These are phyloP conservation scores for Cyberlindnera mississippiensis DNA, from an alignment of 805 yeast species.

Conservation along the genomic window DNA sequence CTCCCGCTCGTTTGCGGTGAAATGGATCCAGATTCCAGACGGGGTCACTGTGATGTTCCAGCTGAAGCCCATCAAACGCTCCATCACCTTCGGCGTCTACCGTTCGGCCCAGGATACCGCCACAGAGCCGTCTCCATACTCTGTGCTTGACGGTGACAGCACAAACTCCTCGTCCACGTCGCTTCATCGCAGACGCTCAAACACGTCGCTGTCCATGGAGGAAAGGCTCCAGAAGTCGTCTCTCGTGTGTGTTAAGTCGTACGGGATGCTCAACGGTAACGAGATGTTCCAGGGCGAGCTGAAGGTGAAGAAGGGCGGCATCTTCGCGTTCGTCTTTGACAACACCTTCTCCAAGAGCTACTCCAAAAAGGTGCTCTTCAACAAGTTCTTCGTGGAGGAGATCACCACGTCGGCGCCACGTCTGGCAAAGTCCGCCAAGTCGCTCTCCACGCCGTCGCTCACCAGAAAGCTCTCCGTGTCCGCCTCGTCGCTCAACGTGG, in stretches of 20 bases:
- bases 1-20: conserved; percentile 81
- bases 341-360: conserved; percentile 85
- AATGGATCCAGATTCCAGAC: conserved; percentile 82
- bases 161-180: conserved; percentile 23
- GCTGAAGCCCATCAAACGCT: conserved; percentile 69
- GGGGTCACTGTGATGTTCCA: conserved; percentile 71
- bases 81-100: conserved; percentile 42
- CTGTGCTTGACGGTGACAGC: conserved; percentile 21
- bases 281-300: conserved; percentile 60
- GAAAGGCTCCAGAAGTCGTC: conserved; percentile 56
- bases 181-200: conserved; percentile 28
- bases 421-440: neutral
- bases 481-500: conserved; percentile 19
- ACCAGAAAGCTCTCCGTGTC: conserved; percentile 17
- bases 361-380: conserved; percentile 75
- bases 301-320: conserved; percentile 58
- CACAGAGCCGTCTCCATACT: conserved; percentile 26
- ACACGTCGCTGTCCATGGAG: conserved; percentile 39
- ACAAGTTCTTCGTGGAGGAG: conserved; percentile 31
- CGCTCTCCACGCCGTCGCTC: neutral
- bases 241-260: conserved; percentile 46
- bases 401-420: conserved; percentile 15
- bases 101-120: conserved; percentile 20
- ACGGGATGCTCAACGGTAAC: conserved; percentile 56
- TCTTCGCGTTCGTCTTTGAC: conserved; percentile 86